Evolutionary conservation across 2,329 filamentous ascomycete species (phyloP).

Genomic region (Fusarium albosuccineum): DNA sequence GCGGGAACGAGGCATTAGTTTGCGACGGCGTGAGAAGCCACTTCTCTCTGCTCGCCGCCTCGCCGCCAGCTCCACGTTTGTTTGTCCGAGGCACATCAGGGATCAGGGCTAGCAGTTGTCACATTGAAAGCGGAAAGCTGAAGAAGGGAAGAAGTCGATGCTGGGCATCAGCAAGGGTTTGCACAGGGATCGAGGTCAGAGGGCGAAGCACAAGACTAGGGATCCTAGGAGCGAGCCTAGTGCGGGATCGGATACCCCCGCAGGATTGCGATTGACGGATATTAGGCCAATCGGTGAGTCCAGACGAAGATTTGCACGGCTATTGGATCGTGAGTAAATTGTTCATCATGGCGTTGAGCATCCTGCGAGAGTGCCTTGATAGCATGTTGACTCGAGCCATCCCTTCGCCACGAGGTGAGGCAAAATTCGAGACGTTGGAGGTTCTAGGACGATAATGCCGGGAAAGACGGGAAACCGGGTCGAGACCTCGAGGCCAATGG

Average conservation of each 20-base stretch:
- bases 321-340: constrained; percentile 48
- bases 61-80: constrained; percentile 33
- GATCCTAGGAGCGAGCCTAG: constrained; percentile 23
- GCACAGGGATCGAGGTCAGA: constrained; percentile 22
- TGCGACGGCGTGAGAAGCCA: constrained; percentile 37
- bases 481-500: constrained; percentile 5
- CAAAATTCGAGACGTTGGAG: constrained; percentile 6
- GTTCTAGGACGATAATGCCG: not conserved
- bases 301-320: constrained; percentile 27
- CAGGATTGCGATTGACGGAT: constrained; percentile 47
- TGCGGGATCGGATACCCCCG: constrained; percentile 41
- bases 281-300: constrained; percentile 45
- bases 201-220: constrained; percentile 20
- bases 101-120: constrained; percentile 27
- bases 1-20: constrained; percentile 47
- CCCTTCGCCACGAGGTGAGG: constrained; percentile 17
- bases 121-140: constrained; percentile 24
- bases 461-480: not conserved
- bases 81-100: constrained; percentile 29
- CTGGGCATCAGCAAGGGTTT: constrained; percentile 22
- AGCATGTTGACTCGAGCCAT: constrained; percentile 14
- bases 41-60: constrained; percentile 15
- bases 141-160: constrained; percentile 18
- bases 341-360: constrained; percentile 20
- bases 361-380: constrained; percentile 16